Percentiles rank a stretch among this genome's conserved stretches.
These are phyloP conservation scores for Ophiosphaerella narmari DNA, from an alignment of 2,329 filamentous ascomycete species.

Conservation along the genomic window DNA sequence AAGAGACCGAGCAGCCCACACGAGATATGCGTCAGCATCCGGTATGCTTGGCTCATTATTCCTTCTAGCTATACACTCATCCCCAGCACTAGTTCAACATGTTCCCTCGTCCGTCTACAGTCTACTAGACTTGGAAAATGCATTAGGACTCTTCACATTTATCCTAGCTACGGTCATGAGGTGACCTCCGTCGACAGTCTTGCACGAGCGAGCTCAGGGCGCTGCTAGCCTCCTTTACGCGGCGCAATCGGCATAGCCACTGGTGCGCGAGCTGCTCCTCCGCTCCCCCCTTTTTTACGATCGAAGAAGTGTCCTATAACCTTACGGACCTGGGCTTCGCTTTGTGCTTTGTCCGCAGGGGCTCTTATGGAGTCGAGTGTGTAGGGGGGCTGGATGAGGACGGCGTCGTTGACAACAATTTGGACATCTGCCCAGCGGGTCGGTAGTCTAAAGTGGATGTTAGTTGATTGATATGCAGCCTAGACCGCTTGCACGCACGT, in stretches of 20 bases:
- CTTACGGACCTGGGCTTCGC: slow-evolving; percentile 50
- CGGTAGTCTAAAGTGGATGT: slow-evolving; percentile 48
- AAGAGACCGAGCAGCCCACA: background rate
- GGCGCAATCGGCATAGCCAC: slow-evolving; percentile 39
- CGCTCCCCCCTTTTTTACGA: slow-evolving; percentile 43
- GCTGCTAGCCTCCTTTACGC: slow-evolving; percentile 30
- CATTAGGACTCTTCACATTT: too few relatives aligned
- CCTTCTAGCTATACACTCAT: too few relatives aligned
- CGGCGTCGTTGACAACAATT: slow-evolving; percentile 65
- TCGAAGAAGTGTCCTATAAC: slow-evolving; percentile 53
- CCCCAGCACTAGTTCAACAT: background rate
- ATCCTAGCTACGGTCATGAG: too few relatives aligned
- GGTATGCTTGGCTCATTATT: too few relatives aligned
- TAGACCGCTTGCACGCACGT: slow-evolving; percentile 49
- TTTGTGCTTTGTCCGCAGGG: slow-evolving; percentile 48
- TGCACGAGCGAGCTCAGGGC: background rate
- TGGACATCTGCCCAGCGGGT: slow-evolving; percentile 63
- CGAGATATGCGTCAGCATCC: too few relatives aligned
- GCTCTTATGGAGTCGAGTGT: slow-evolving; percentile 59
- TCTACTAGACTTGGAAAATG: background rate
- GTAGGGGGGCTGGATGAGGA: slow-evolving; percentile 64
- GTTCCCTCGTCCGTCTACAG: background rate
- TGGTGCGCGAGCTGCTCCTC: slow-evolving; percentile 25
- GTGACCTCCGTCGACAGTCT: too few relatives aligned
- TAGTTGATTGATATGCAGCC: background rate